phyloP scores from a whole-genome alignment of 192 early-diverging fungal species.

The Linnemannia elongata region DNA sequence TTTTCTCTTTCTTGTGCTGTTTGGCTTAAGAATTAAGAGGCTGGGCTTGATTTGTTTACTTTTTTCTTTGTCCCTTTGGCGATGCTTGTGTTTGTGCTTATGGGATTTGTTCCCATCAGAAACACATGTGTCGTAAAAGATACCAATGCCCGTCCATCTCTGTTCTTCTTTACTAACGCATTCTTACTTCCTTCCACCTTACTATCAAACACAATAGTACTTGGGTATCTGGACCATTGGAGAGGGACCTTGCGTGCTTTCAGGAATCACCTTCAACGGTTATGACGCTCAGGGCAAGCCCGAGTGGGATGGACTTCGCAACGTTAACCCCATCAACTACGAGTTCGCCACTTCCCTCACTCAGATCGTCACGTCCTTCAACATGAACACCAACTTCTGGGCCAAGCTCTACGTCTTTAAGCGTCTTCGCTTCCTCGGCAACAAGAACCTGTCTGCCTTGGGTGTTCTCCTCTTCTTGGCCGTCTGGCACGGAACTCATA shows the following conservation, averaged over 20 bases:
- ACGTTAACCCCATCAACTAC: constrained; percentile 63
- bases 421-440: constrained; percentile 67
- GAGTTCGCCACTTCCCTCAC: constrained; percentile 66
- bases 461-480: constrained; percentile 67
- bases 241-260: constrained; percentile 68
- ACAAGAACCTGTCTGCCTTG: constrained; percentile 65
- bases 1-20: background rate
- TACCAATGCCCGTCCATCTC: background rate
- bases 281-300: constrained; percentile 58
- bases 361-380: constrained; percentile 70
- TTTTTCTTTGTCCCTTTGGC: background rate
- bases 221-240: constrained; percentile 73
- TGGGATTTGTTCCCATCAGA: background rate
- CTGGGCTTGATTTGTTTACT: constrained; percentile 1
- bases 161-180: background rate
- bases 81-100: background rate
- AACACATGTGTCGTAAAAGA: background rate
- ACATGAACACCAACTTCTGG: constrained; percentile 78
- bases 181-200: background rate
- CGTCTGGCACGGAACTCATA: constrained; percentile 73
- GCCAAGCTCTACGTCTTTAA: constrained; percentile 74
- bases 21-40: background rate
- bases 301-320: constrained; percentile 67
- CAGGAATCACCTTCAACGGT: constrained; percentile 72
- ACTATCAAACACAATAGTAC: constrained; percentile 55